Evolutionary conservation across 164 flowering plant genomes (phyloP).

Genomic region (Macadamia tetraphylla): DNA sequence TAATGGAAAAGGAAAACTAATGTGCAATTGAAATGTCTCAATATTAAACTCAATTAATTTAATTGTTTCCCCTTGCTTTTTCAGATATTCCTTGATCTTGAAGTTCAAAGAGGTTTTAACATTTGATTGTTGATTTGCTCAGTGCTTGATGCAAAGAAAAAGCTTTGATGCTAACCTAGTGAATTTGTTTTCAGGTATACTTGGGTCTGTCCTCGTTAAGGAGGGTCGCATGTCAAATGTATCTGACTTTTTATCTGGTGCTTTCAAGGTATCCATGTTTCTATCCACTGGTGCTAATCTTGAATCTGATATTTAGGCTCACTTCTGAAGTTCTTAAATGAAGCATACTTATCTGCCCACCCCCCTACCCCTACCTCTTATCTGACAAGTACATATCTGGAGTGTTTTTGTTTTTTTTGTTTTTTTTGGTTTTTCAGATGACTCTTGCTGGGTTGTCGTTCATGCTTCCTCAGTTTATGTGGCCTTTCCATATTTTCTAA

Average conservation of each 20-base stretch:
- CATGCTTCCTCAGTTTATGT: too few relatives aligned
- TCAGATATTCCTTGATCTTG: background rate
- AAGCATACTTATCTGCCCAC: too few relatives aligned
- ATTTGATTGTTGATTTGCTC: background rate
- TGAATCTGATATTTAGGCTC: background rate
- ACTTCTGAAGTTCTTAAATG: too few relatives aligned
- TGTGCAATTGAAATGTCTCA: background rate
- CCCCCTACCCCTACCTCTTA: too few relatives aligned
- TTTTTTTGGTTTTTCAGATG: too few relatives aligned
- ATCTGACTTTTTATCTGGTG: conserved; percentile 60
- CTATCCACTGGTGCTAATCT: background rate
- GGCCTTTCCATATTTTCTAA: too few relatives aligned
- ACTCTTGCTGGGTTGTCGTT: too few relatives aligned
- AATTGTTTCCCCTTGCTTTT: background rate
- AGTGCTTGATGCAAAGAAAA: background rate
- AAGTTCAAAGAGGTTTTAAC: background rate
- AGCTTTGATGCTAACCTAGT: background rate
- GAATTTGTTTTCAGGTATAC: conserved; percentile 41
- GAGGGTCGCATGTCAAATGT: conserved; percentile 54
- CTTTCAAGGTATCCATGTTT: conserved; percentile 56
- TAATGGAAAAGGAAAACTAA: background rate
- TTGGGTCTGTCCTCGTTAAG: conserved; percentile 68
- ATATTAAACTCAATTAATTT: background rate
- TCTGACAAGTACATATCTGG: too few relatives aligned
- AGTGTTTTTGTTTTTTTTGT: too few relatives aligned